These are phyloP conservation scores for Cocos nucifera DNA, from an alignment of 176 grass and related monocot species.

Conservation along the genomic window DNA sequence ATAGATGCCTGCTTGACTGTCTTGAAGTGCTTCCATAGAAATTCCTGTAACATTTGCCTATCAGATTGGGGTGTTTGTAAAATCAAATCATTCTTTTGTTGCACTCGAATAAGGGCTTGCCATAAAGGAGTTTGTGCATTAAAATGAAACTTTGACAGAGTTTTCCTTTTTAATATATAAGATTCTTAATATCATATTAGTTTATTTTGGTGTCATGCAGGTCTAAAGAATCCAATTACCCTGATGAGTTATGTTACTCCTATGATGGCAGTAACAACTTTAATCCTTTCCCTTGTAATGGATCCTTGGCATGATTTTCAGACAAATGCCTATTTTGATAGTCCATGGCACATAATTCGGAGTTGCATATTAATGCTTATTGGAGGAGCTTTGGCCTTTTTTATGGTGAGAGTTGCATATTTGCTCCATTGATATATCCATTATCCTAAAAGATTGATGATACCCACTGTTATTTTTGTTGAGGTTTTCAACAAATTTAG, in stretches of 20 bases:
- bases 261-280: constrained; percentile 80
- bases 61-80: too few species aligned
- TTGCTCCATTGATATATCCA: not conserved
- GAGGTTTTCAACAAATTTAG: not conserved
- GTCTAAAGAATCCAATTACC: constrained; percentile 93
- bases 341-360: constrained; percentile 59
- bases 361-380: constrained; percentile 93
- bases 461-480: not conserved
- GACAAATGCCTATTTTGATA: constrained; percentile 81
- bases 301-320: constrained; percentile 92
- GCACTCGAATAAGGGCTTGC: too few species aligned
- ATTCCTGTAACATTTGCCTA: too few species aligned
- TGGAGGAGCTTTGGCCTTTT: constrained; percentile 85
- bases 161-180: too few species aligned
- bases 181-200: constrained; percentile 17
- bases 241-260: constrained; percentile 95
- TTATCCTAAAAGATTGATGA: not conserved
- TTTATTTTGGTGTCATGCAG: constrained; percentile 38
- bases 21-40: too few species aligned
- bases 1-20: too few species aligned
- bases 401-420: constrained; percentile 57
- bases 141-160: too few species aligned
- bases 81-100: too few species aligned
- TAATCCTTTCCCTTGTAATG: constrained; percentile 81
- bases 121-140: too few species aligned